Conservation (phyloP, 768 basidiomycete species). For the Kwoniella botswanensis region DNA sequence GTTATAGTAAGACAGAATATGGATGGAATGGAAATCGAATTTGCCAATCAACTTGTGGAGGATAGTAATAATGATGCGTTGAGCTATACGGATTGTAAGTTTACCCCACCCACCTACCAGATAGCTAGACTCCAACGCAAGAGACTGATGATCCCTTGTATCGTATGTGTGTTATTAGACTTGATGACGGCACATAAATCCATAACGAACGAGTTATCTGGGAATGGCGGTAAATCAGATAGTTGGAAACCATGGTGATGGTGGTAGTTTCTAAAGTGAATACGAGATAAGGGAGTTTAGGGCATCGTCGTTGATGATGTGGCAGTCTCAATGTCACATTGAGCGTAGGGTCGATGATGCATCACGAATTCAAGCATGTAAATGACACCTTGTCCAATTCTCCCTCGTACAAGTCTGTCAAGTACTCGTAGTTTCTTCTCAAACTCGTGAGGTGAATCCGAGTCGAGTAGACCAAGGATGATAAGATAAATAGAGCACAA, state of each 20-base stretch:
- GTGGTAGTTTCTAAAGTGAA: too few species aligned
- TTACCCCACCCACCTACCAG: background rate
- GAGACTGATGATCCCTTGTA: too few species aligned
- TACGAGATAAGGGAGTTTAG: too few species aligned
- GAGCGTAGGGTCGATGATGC: too few species aligned
- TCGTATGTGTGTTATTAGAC: slow-evolving; percentile 29
- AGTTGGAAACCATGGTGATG: slow-evolving; percentile 55
- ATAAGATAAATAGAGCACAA: background rate
- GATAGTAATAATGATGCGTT: slow-evolving; percentile 95
- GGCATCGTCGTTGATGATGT: too few species aligned
- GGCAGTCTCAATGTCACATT: too few species aligned
- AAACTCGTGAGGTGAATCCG: too few species aligned
- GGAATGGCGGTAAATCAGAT: slow-evolving; percentile 43
- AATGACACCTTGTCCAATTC: too few species aligned
- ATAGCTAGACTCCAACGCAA: background rate
- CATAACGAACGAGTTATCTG: slow-evolving; percentile 55
- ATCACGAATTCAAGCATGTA: background rate
- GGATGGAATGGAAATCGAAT: slow-evolving; percentile 91
- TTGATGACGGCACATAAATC: slow-evolving; percentile 56
- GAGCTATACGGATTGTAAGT: slow-evolving; percentile 84
- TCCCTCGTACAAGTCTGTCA: too few species aligned
- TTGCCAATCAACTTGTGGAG: slow-evolving; percentile 95
- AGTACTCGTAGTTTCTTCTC: too few species aligned
- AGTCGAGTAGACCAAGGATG: background rate
- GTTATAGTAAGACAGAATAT: slow-evolving; percentile 86